Base-by-base conservation (phyloP, 2,329 filamentous ascomycete species). In the Sarocladiaceae sp. region DNA sequence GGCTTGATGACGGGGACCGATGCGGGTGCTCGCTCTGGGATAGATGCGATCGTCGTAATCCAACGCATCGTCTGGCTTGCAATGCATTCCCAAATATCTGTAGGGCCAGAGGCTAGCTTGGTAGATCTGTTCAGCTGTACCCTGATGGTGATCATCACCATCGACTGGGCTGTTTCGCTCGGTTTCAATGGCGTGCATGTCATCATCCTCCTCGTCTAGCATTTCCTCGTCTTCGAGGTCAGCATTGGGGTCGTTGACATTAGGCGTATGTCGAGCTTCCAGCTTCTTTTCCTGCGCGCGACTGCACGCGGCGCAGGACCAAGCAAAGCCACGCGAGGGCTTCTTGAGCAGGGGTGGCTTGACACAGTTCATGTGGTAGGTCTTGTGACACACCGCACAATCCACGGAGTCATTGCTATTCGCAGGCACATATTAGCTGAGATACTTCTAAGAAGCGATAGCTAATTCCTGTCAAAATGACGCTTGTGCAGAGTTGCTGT, bases 1-100 rank as follows among this genome's bases (percentile, higher is more conserved):
- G 3, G 93, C 91, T 68, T 98, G 93, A 62, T 97, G 89, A 45
- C 89, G 82, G 9, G 89, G 88, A 6, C 93, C 93, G 29, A 97
- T 73, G 29, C 93, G 84, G 45, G 93, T 97, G 59, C 90, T 94
- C 13, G 93, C 91, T 52, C 93, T 84, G 7, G 93, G 93, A 59
- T 97, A 97, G 52, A 98, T 97, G 51, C 93, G 83, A 62, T 98
- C 93, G 58, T 98, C 93, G 59, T 95, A 95, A 61, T 98, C 93
- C 23, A 98, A 72, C 1, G 88, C 93, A 67, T 98, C 93, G 63
- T 97, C 90, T 1, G 93, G 85, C 53, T 89, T 86, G 65, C 90
- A 96, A 65, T 98, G 93, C 53, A 95, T 89, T 29, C 93, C 93
- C 6, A 98, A 70, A 62, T 98, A 98, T 48, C 93, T 81, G 69